Conservation (phyloP, 2,329 filamentous ascomycete species). For the Albifimbria verrucaria region DNA sequence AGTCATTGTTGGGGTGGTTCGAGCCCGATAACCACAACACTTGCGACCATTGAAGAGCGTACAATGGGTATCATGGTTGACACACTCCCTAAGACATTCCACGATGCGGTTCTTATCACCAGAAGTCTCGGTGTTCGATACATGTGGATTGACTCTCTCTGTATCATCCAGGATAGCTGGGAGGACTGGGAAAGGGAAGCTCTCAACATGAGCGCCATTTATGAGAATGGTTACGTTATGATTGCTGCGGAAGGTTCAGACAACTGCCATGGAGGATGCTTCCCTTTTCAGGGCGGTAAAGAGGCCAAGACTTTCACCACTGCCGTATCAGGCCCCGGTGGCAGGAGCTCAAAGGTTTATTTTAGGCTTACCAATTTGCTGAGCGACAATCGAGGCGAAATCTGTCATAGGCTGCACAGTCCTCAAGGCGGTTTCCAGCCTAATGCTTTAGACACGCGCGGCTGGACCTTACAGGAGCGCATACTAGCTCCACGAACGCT, state of each 20-base stretch:
- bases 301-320: not conserved
- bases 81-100: not conserved
- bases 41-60: not conserved
- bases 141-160: not conserved
- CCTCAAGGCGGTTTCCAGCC: not conserved
- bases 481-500: not conserved
- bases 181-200: not conserved
- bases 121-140: not conserved
- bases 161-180: not conserved
- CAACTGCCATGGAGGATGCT: not conserved
- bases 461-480: not conserved
- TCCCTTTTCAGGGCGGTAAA: not conserved
- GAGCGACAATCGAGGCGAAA: not conserved
- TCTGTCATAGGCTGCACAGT: not conserved
- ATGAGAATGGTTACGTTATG: not conserved
- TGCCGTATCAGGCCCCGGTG: not conserved
- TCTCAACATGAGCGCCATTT: not conserved
- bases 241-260: not conserved
- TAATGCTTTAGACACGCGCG: not conserved
- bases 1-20: not conserved
- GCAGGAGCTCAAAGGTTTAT: not conserved
- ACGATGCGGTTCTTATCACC: not conserved
- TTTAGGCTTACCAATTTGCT: not conserved
- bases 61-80: not conserved
- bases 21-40: not conserved